A percentile compares a stretch with the other conserved stretches of the same genome.
Conservation (phyloP, 331 rosid genomes). For the Ulmus americana region DNA sequence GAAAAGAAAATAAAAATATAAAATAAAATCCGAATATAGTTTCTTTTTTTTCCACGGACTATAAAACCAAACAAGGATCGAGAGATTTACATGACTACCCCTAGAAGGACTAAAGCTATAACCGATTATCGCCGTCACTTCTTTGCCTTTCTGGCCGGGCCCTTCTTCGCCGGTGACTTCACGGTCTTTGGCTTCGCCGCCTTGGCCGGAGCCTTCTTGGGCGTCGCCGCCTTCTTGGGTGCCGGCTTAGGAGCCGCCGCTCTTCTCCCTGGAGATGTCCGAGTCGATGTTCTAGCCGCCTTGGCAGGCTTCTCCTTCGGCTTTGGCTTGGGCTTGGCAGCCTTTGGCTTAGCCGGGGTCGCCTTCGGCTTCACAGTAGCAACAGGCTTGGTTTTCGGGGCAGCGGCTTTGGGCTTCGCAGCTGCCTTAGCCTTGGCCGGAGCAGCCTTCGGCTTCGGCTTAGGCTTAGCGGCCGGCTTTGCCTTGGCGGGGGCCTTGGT, state of each 20-base stretch:
- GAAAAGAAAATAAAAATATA: not conserved
- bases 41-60: constrained; percentile 13
- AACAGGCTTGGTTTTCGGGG: constrained; percentile 18
- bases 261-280: constrained; percentile 51
- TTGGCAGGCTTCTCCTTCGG: constrained; percentile 48
- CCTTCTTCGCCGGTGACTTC: constrained; percentile 53
- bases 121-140: constrained; percentile 30
- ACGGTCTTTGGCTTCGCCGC: constrained; percentile 41
- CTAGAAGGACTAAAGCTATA: constrained; percentile 32
- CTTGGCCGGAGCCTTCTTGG: constrained; percentile 39
- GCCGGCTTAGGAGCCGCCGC: constrained; percentile 41
- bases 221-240: constrained; percentile 31
- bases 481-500: constrained; percentile 28
- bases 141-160: constrained; percentile 36
- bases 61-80: constrained; percentile 22
- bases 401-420: constrained; percentile 24
- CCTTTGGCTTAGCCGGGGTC: constrained; percentile 16
- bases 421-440: constrained; percentile 21
- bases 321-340: constrained; percentile 29
- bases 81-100: constrained; percentile 68
- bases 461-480: constrained; percentile 17
- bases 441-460: constrained; percentile 27
- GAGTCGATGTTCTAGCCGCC: constrained; percentile 58
- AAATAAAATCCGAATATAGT: constrained; percentile 19
- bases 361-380: constrained; percentile 28